Conservation (phyloP, 2,329 filamentous ascomycete genomes). For the Lojkania enalia region DNA sequence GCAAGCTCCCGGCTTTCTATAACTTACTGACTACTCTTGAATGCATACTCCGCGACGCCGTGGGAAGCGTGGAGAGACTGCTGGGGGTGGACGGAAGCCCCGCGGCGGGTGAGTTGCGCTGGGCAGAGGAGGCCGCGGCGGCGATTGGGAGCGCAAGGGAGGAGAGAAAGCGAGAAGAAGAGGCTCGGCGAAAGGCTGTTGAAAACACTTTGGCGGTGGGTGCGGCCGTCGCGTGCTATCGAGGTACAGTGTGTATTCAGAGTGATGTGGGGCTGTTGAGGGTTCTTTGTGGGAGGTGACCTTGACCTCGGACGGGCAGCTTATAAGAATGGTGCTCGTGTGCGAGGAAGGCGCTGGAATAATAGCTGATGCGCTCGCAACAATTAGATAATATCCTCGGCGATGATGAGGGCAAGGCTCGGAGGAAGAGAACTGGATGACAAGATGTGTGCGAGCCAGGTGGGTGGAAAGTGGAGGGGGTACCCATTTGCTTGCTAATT, state of each 20-base stretch:
- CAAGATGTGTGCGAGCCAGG: slow-evolving; percentile 10
- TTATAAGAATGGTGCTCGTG: slow-evolving; percentile 13
- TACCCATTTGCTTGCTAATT: slow-evolving; percentile 23
- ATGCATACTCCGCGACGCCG: slow-evolving; percentile 71
- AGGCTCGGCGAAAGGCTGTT: slow-evolving; percentile 71
- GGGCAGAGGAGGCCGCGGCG: slow-evolving; percentile 68
- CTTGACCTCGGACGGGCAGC: not conserved
- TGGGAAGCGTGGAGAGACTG: slow-evolving; percentile 25
- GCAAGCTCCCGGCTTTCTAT: slow-evolving; percentile 1
- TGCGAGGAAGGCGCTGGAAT: slow-evolving; percentile 22
- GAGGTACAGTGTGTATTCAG: too few relatives aligned
- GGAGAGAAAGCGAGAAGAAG: slow-evolving; percentile 67
- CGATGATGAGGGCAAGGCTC: slow-evolving; percentile 26
- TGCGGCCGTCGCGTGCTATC: slow-evolving; percentile 29
- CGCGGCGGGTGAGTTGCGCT: slow-evolving; percentile 55
- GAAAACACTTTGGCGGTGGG: slow-evolving; percentile 87
- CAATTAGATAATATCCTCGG: slow-evolving; percentile 19
- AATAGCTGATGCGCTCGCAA: slow-evolving; percentile 14
- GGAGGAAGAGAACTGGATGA: slow-evolving; percentile 16
- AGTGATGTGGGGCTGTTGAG: slow-evolving; percentile 13
- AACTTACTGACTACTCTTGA: slow-evolving; percentile 85
- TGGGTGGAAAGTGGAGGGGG: slow-evolving; percentile 13
- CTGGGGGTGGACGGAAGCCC: slow-evolving; percentile 48
- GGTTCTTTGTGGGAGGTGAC: slow-evolving; percentile 14
- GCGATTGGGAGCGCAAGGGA: slow-evolving; percentile 73